A percentile compares a stretch with the other conserved stretches of the same genome.
These are phyloP conservation scores for Haberlea rhodopensis DNA, from an alignment of 257 asterid genomes.

Conservation along the genomic window DNA sequence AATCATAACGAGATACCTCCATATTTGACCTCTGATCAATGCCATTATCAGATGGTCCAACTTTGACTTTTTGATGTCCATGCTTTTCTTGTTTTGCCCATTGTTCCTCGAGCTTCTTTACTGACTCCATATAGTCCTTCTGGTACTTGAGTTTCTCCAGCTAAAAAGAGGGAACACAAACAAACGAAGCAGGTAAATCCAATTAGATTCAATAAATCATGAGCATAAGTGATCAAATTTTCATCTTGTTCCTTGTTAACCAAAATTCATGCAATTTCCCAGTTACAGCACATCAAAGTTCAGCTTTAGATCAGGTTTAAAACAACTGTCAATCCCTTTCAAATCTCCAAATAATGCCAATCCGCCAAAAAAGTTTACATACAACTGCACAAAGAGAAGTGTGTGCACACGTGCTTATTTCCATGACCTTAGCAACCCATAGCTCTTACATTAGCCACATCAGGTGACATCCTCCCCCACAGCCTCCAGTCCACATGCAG, in stretches of 20 bases:
- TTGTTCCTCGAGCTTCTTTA: slow-evolving; percentile 63
- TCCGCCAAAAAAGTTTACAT: neutral
- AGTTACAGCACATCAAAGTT: neutral
- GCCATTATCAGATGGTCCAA: slow-evolving; percentile 34
- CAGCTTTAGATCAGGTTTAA: neutral
- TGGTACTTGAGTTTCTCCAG: slow-evolving; percentile 56
- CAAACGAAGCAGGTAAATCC: neutral
- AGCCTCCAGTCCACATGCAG: neutral
- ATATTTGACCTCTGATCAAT: slow-evolving; percentile 29
- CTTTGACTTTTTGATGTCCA: slow-evolving; percentile 39
- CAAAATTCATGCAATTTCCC: neutral
- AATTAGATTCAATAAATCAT: slow-evolving; percentile 4
- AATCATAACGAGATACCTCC: slow-evolving; percentile 30
- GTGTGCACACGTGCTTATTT: neutral
- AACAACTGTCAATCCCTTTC: neutral
- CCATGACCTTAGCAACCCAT: neutral
- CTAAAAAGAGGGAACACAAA: slow-evolving; percentile 34
- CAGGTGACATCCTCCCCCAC: neutral
- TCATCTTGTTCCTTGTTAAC: neutral
- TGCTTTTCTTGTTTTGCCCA: slow-evolving; percentile 45
- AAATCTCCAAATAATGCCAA: neutral
- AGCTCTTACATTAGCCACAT: neutral
- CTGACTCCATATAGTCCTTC: slow-evolving; percentile 48
- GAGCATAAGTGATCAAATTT: neutral
- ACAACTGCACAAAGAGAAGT: neutral